Conservation (phyloP, 176 grass and related monocot species). For the Aegilops tauschii region DNA sequence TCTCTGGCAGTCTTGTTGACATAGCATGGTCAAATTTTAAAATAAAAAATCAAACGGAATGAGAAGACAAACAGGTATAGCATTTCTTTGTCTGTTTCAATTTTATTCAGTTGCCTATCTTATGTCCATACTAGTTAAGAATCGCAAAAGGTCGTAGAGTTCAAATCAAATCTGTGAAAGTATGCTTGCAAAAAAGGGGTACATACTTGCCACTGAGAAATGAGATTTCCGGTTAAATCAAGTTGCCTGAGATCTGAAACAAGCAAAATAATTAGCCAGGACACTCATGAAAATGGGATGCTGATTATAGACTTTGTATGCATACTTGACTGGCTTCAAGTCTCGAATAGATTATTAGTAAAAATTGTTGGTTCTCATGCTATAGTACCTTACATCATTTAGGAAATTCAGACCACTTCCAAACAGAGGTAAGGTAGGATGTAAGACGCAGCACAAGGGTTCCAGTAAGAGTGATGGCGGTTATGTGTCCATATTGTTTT, state of each 20-base stretch:
- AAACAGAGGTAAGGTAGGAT: not conserved
- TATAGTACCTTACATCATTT: too few species aligned
- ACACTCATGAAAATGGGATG: not conserved
- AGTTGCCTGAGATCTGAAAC: conserved; percentile 80
- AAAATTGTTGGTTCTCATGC: not conserved
- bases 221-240: conserved; percentile 94
- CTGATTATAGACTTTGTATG: not conserved
- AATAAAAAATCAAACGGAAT: not conserved
- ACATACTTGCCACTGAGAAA: conserved; percentile 83
- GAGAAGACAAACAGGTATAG: not conserved
- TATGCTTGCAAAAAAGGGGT: not conserved
- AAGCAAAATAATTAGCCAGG: conserved; percentile 19
- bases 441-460: not conserved
- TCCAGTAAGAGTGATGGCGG: too few species aligned
- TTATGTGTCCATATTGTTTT: not conserved
- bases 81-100: not conserved
- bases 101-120: not conserved
- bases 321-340: not conserved
- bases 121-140: not conserved
- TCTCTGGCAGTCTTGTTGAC: not conserved
- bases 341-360: not conserved
- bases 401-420: not conserved
- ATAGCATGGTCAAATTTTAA: not conserved
- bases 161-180: not conserved
- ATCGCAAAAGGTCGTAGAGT: not conserved